These are phyloP conservation scores for Orbilia blumenaviensis DNA, from an alignment of 2,329 filamentous ascomycete genomes.

Conservation along the genomic window DNA sequence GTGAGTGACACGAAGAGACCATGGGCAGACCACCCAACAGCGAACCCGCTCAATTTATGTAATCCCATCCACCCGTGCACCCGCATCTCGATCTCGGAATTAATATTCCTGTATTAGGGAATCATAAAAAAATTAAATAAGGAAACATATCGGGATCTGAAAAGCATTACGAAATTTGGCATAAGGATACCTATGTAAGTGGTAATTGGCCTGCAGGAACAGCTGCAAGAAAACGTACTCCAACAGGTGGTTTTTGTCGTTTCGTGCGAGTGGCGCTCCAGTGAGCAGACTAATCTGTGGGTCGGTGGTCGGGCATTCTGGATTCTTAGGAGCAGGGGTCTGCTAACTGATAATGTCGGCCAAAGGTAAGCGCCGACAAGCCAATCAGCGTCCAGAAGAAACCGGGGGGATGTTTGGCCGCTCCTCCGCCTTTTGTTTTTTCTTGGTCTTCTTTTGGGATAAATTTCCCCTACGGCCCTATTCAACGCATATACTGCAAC, in stretches of 20 bases:
- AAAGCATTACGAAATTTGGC: slow-evolving; percentile 4
- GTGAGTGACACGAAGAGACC: neutral
- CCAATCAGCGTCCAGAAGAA: slow-evolving; percentile 3
- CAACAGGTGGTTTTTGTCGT: too few relatives aligned
- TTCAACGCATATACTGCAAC: neutral
- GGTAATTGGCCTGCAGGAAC: neutral
- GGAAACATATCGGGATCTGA: neutral
- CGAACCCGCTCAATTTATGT: slow-evolving; percentile 17
- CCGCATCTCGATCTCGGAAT: slow-evolving; percentile 11
- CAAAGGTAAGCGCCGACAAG: slow-evolving; percentile 32
- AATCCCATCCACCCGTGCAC: neutral
- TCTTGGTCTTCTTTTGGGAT: neutral
- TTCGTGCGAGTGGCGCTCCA: slow-evolving; percentile 11
- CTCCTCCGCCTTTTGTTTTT: neutral
- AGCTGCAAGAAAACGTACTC: neutral
- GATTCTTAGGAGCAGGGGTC: neutral
- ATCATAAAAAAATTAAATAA: neutral
- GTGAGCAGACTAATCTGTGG: slow-evolving; percentile 19
- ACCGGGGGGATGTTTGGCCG: slow-evolving; percentile 12
- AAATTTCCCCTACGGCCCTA: neutral
- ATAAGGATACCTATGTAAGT: neutral
- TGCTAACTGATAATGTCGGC: slow-evolving; percentile 4
- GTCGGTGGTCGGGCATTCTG: slow-evolving; percentile 29
- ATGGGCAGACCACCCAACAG: neutral
- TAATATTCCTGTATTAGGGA: slow-evolving; percentile 6